A percentile compares a stretch with the other conserved stretches of the same genome.
Conservation (phyloP, 2,329 filamentous ascomycete species). For the Colletotrichum theobromicola region DNA sequence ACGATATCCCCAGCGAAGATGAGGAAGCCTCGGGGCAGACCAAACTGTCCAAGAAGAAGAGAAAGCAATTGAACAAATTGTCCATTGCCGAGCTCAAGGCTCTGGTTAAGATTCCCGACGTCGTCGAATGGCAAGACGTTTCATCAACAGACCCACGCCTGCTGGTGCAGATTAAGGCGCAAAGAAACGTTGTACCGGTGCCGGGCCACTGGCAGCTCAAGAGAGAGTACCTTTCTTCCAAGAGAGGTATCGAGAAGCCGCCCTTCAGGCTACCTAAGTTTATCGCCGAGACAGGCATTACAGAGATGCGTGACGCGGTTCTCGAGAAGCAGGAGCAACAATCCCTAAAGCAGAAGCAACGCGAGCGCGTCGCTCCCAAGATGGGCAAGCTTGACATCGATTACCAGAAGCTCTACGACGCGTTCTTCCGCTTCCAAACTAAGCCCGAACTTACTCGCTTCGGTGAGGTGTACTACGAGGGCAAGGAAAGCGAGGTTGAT, state of each 20-base stretch:
- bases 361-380: conserved; percentile 92
- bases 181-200: conserved; percentile 94
- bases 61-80: conserved; percentile 88
- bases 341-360: conserved; percentile 91
- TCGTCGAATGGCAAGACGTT: conserved; percentile 97
- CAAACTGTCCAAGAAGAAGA: conserved; percentile 92
- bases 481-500: conserved; percentile 97
- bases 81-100: conserved; percentile 96
- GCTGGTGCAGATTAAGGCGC: conserved; percentile 92
- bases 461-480: conserved; percentile 99
- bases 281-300: conserved; percentile 95
- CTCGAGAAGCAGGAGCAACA: conserved; percentile 95
- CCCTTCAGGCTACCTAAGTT: conserved; percentile 93
- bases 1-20: conserved; percentile 85
- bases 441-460: conserved; percentile 94
- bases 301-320: conserved; percentile 96
- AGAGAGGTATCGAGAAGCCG: conserved; percentile 94
- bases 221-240: conserved; percentile 95
- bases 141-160: conserved; percentile 88
- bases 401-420: conserved; percentile 97
- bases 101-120: conserved; percentile 86
- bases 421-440: conserved; percentile 97
- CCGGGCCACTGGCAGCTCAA: conserved; percentile 95
- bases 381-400: conserved; percentile 98
- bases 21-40: conserved; percentile 69